Conservation (phyloP, 345 rosid species). For the Punica granatum region DNA sequence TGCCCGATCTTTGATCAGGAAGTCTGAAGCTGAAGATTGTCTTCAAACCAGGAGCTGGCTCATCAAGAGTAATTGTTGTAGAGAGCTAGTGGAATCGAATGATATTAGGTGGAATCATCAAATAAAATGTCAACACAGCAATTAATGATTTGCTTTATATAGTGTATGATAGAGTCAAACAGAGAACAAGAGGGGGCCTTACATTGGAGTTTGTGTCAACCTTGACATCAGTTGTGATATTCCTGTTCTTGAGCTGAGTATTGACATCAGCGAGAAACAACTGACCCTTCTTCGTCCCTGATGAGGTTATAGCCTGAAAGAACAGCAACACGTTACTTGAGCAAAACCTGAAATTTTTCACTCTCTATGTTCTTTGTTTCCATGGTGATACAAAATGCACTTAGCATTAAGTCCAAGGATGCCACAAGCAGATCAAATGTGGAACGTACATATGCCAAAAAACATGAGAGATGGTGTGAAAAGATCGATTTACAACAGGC, state of each 20-base stretch:
- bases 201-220: conserved; percentile 69
- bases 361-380: background rate
- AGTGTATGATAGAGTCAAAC: background rate
- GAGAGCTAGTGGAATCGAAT: conserved; percentile 36
- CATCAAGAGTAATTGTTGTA: conserved; percentile 72
- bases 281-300: conserved; percentile 74
- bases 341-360: background rate
- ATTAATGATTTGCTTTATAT: background rate
- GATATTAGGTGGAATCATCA: background rate
- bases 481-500: background rate
- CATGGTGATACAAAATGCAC: background rate
- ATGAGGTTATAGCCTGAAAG: conserved; percentile 60
- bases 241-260: conserved; percentile 89
- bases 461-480: background rate
- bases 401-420: background rate
- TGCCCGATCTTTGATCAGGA: conserved; percentile 95
- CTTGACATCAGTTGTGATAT: conserved; percentile 80
- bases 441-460: background rate
- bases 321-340: background rate
- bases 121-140: background rate
- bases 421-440: background rate
- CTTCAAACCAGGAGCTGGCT: conserved; percentile 88
- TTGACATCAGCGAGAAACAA: conserved; percentile 70
- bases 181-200: conserved; percentile 6
- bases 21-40: conserved; percentile 67